A percentile compares a stretch with the other conserved stretches of the same genome.
Evolutionary conservation across 2,329 filamentous ascomycete genomes (phyloP).

Genomic region (Diatrype stigma): DNA sequence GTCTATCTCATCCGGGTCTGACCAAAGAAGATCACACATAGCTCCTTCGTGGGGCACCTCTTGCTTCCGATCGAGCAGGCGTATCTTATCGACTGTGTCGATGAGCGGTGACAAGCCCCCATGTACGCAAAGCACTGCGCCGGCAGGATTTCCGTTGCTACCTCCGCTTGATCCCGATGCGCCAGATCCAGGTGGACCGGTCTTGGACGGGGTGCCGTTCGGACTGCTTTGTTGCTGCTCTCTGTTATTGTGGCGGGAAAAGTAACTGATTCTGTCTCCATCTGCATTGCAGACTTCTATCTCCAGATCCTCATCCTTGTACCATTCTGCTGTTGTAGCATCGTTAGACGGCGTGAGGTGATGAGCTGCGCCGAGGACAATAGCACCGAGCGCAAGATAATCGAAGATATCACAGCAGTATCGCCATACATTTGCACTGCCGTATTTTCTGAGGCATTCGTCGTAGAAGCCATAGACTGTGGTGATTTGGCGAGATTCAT

Average conservation of each 20-base stretch:
- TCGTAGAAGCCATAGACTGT: constrained; percentile 98
- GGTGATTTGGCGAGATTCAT: constrained; percentile 95
- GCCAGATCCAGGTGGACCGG: constrained; percentile 74
- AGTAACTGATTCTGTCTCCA: constrained; percentile 72
- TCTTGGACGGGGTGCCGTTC: constrained; percentile 42
- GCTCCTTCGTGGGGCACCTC: constrained; percentile 97
- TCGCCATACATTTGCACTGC: constrained; percentile 92
- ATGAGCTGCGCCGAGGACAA: constrained; percentile 83
- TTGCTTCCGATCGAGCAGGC: constrained; percentile 91
- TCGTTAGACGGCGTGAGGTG: constrained; percentile 49
- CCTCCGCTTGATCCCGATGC: constrained; percentile 67
- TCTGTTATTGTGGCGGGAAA: constrained; percentile 46
- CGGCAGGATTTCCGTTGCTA: constrained; percentile 63
- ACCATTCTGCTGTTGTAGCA: constrained; percentile 40
- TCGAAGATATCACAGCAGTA: constrained; percentile 98
- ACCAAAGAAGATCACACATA: constrained; percentile 99
- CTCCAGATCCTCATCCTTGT: constrained; percentile 70
- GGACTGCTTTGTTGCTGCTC: constrained; percentile 21
- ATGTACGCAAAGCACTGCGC: constrained; percentile 91
- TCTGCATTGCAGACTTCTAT: constrained; percentile 89
- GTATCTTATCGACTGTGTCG: constrained; percentile 92
- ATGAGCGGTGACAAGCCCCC: constrained; percentile 88
- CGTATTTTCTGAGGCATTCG: constrained; percentile 93
- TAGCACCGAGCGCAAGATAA: constrained; percentile 85
- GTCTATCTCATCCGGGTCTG: constrained; percentile 95